Evolutionary conservation across 495 filamentous ascomycete species (phyloP).

Genomic region (Penicillium ucsense): DNA sequence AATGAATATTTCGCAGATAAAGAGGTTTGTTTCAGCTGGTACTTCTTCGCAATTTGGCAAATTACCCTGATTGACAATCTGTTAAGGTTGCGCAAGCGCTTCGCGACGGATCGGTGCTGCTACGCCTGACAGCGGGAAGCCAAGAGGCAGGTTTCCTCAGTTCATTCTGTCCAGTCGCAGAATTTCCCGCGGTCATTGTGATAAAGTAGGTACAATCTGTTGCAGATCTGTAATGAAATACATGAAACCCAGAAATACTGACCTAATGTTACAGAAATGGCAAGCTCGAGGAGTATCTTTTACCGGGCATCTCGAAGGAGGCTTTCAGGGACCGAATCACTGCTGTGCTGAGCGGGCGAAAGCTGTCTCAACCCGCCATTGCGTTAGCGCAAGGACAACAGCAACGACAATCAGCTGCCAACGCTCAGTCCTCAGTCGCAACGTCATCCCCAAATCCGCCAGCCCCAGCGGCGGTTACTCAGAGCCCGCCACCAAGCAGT

Average conservation of each 20-base stretch:
- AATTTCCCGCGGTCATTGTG: constrained; percentile 65
- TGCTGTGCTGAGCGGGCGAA: constrained; percentile 22
- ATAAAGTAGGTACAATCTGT: constrained; percentile 49
- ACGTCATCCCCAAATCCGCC: not conserved
- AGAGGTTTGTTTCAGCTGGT: constrained; percentile 30
- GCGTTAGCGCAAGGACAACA: not conserved
- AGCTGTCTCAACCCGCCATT: not conserved
- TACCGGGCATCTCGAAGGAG: constrained; percentile 45
- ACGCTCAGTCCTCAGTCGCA: not conserved
- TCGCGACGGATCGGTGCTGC: constrained; percentile 47
- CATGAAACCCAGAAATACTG: not conserved
- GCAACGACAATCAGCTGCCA: constrained; percentile 1
- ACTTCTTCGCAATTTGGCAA: too few relatives aligned
- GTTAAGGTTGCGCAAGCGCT: constrained; percentile 39
- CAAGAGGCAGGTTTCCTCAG: constrained; percentile 72
- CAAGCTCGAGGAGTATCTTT: constrained; percentile 55
- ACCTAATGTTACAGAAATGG: constrained; percentile 37
- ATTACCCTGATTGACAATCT: not conserved
- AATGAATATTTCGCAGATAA: constrained; percentile 55
- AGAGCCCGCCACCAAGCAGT: not conserved
- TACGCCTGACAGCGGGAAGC: constrained; percentile 60
- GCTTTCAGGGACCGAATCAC: constrained; percentile 45
- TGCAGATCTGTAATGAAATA: not conserved
- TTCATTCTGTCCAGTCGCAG: constrained; percentile 66
- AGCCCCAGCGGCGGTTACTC: not conserved